phyloP scores from a whole-genome alignment of 1,284 basidiomycete species.

The Cryptococcus jaspeensis region DNA sequence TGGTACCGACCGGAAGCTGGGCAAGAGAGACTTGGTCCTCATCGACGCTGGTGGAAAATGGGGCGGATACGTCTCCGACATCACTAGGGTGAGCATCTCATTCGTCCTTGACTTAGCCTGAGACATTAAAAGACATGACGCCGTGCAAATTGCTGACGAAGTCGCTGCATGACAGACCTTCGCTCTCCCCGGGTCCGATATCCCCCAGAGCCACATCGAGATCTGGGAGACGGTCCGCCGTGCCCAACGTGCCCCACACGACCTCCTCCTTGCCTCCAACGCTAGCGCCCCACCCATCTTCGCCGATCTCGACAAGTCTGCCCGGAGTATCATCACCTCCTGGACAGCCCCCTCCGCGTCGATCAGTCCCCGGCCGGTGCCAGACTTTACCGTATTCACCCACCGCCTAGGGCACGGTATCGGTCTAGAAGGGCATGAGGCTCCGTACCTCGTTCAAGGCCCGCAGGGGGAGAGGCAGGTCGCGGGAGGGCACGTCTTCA shows the following conservation, averaged over 20 bases:
- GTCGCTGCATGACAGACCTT: slow-evolving; percentile 62
- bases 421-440: slow-evolving; percentile 76
- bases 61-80: slow-evolving; percentile 72
- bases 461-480: slow-evolving; percentile 52
- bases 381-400: slow-evolving; percentile 62
- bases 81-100: slow-evolving; percentile 63
- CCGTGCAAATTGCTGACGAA: background rate
- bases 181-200: slow-evolving; percentile 60
- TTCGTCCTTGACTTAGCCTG: background rate
- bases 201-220: slow-evolving; percentile 58
- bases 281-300: slow-evolving; percentile 57
- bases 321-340: slow-evolving; percentile 59
- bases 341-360: slow-evolving; percentile 49
- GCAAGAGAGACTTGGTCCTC: slow-evolving; percentile 65
- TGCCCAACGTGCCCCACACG: slow-evolving; percentile 62
- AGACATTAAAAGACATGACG: background rate
- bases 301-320: slow-evolving; percentile 63
- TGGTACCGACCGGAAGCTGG: slow-evolving; percentile 65
- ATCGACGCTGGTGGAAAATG: slow-evolving; percentile 72
- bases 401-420: slow-evolving; percentile 72
- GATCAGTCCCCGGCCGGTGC: slow-evolving; percentile 29
- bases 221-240: slow-evolving; percentile 68
- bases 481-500: slow-evolving; percentile 68
- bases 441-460: slow-evolving; percentile 73
- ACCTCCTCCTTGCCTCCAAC: slow-evolving; percentile 52